Evolutionary conservation across 352 stramenopile genomes (phyloP), one percentile per base, ranked within the genome.

Genomic region (Pythium guiyangense): DNA sequence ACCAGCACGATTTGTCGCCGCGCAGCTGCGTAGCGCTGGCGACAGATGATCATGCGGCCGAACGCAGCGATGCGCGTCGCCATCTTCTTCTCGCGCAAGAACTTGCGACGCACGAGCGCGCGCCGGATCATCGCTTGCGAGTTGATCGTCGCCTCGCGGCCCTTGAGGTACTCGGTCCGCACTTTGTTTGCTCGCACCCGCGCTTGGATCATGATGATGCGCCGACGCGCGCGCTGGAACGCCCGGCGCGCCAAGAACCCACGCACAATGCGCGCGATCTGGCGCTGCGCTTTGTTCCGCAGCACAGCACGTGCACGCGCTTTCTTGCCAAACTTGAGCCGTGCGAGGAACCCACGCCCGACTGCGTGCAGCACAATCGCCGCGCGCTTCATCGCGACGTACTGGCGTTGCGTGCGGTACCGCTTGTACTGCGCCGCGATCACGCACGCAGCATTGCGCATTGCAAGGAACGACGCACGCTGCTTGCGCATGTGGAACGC

Each of bases 61-160:
- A 95, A 92, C 12, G 84, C 83, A 42, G 84, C 79, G 35, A 95
- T 88, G 26, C 86, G 84, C 9, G 84, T 92, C 6, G 86, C 86
- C 86, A 96, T 96, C 49, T 92, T 92, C 60, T 88, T 90, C 57
- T 96, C 86, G 12, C 67, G 79, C 22, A 92, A 44, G 34, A 93
- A 92, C 53, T 86, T 88, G 22, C 84, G 78, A 14, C 84, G 84
- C 48, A 91, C 75, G 9, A 96, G 68, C 5, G 78, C 79, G 29
- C 84, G 73, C 15, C 86, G 84, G 62, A 96, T 93, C 86, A 96
- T 96, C 14, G 84, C 84, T 62, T 96, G 86, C 22, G 85, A 90
- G 54, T 88, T 87, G 52, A 96, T 96, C 0, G 86, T 96, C 9
- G 86, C 86, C 51, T 94, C 78, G 54, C 86, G 75, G 34, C 86